Base-by-base conservation (phyloP, 257 asterid species). In the Rehmannia glutinosa region DNA sequence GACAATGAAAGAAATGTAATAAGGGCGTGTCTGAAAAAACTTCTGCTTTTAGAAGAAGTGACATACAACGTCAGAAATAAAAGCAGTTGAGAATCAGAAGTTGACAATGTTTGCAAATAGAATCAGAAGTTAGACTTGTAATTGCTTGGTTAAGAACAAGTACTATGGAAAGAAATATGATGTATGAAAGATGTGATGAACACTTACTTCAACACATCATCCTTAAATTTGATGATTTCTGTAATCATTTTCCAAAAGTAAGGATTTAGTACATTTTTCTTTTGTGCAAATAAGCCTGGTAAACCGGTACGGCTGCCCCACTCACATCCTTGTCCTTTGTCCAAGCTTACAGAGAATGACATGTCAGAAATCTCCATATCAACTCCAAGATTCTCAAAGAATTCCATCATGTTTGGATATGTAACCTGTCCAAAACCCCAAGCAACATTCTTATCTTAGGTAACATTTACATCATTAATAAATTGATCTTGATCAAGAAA, bases 341-440 rank as follows among this genome's bases (percentile, higher is more conserved):
- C 95, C 70, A 94, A 86, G 88, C 99, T 94, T 72, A 91, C 99
- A 3, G 96, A 73, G 64, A 94, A 91, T 9, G 99, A 94, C 96
- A 94, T 91, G 60, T 91, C 96, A 0, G 97, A 94, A 27, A 85
- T 68, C 84, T 94, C 99, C 99, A 91, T 88, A 4, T 91, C 99
- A 2, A 94, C 96, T 70, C 96, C 97, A 27, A 88, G 91, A 12
- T 39, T 73, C 77, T 94, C 99, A 23, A 94, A 94, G 66, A 94
- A 88, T 56, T 94, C 96, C 97, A 91, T 80, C 99, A 88, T 94
- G 81, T 94, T 94, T 73, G 99, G 97, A 80, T 94, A 94, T 23
- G 99, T 94, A 45, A 90, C 99, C 99, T 88, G 87, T 50, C 51
- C 52, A 38, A 8, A 6, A 15, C 6, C 45, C 45, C 58, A 28